Evolutionary conservation across 768 basidiomycete genomes (phyloP).

Genomic region (Chalciporus sphaerocephalus): DNA sequence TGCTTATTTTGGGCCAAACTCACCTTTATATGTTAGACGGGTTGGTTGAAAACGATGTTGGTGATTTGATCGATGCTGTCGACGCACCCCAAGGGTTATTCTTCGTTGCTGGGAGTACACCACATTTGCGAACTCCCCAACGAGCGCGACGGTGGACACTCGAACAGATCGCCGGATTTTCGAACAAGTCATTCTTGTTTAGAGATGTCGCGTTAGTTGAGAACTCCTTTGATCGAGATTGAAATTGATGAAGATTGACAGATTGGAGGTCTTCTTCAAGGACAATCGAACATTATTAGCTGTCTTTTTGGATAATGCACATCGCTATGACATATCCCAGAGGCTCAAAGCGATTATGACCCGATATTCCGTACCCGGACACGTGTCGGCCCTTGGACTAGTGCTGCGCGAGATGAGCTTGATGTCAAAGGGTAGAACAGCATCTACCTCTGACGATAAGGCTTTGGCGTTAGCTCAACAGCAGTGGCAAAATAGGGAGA

Average conservation of each 20-base stretch:
- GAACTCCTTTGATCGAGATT: not conserved
- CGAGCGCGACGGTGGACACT: conserved; percentile 81
- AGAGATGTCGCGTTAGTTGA: conserved; percentile 80
- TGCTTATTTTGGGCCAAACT: conserved; percentile 80
- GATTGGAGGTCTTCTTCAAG: conserved; percentile 88
- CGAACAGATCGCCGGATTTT: conserved; percentile 70
- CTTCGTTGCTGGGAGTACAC: conserved; percentile 78
- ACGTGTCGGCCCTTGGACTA: conserved; percentile 42
- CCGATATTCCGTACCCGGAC: conserved; percentile 36
- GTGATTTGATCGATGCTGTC: conserved; percentile 82
- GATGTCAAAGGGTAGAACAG: conserved; percentile 16
- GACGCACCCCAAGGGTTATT: conserved; percentile 81
- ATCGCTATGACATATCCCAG: conserved; percentile 56
- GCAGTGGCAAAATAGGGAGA: conserved; percentile 85
- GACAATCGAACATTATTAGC: conserved; percentile 85
- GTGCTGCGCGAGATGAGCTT: conserved; percentile 39
- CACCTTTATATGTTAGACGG: conserved; percentile 91
- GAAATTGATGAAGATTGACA: conserved; percentile 27
- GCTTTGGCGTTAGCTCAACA: conserved; percentile 69
- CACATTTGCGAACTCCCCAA: conserved; percentile 76
- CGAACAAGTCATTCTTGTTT: conserved; percentile 83
- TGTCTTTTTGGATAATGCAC: conserved; percentile 70
- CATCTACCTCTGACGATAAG: conserved; percentile 16
- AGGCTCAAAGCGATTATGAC: conserved; percentile 47
- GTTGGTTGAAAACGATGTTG: conserved; percentile 78